These are phyloP conservation scores for Conidiobolus incongruus DNA, from an alignment of 371 early-diverging fungal species.

Conservation along the genomic window DNA sequence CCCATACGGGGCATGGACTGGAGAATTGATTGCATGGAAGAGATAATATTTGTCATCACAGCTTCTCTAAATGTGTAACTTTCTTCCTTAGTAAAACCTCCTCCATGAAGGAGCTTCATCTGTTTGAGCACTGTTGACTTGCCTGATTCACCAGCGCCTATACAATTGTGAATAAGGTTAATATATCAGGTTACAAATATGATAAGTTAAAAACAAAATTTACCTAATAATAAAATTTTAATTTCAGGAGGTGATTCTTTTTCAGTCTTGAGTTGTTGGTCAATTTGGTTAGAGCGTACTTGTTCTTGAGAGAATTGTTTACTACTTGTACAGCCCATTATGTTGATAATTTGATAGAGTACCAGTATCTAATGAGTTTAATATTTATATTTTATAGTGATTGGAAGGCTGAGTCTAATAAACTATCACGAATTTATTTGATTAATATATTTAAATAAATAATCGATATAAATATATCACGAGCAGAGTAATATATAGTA, in stretches of 20 bases:
- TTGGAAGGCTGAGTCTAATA: no score
- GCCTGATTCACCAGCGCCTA: constrained; percentile 93
- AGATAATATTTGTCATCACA: constrained; percentile 72
- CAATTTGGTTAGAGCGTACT: background rate
- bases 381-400: no score
- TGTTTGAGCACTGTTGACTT: constrained; percentile 91
- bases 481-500: no score
- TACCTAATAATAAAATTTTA: constrained; percentile 80
- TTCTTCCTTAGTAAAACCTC: constrained; percentile 70
- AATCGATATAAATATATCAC: no score
- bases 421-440: no score
- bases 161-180: background rate
- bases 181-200: background rate
- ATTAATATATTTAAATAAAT: no score
- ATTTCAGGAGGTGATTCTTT: constrained; percentile 25
- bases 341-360: no score
- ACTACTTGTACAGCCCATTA: constrained; percentile 8
- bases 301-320: background rate
- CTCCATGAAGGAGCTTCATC: constrained; percentile 88
- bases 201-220: background rate
- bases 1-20: constrained; percentile 64
- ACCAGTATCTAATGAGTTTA: no score
- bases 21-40: constrained; percentile 73
- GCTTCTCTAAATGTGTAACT: constrained; percentile 71
- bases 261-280: background rate